Percentiles rank a stretch among this genome's conserved stretches.
Evolutionary conservation across 2,329 filamentous ascomycete species (phyloP).

Genomic region (Stachybotrys elegans): DNA sequence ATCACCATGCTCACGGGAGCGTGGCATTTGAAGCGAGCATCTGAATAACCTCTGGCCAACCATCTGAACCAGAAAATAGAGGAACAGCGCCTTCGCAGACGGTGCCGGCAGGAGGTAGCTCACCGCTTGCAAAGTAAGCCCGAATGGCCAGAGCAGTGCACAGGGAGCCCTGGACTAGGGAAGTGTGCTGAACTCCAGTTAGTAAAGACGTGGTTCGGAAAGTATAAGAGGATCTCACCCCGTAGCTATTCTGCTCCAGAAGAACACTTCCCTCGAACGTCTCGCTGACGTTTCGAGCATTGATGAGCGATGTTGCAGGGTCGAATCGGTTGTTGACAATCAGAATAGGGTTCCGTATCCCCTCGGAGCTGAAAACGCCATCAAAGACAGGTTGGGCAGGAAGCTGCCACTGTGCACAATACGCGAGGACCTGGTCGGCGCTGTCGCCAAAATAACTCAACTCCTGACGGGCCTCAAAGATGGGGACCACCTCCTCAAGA

Average conservation of each 20-base stretch:
- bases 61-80: slow-evolving; percentile 9
- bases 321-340: neutral
- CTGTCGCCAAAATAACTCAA: neutral
- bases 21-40: no score
- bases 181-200: slow-evolving; percentile 6
- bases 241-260: neutral
- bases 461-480: neutral
- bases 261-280: neutral
- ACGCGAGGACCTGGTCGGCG: neutral
- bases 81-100: slow-evolving; percentile 9
- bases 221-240: neutral
- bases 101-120: slow-evolving; percentile 9
- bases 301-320: neutral
- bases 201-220: neutral
- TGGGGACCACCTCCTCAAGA: neutral
- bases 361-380: neutral
- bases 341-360: neutral
- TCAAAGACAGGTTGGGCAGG: neutral
- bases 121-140: slow-evolving; percentile 13
- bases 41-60: slow-evolving; percentile 11
- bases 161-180: slow-evolving; percentile 10
- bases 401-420: neutral
- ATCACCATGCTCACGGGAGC: no score
- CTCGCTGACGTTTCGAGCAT: neutral
- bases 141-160: slow-evolving; percentile 10